Conservation (phyloP, 495 filamentous ascomycete genomes). For the Aspergillus sclerotiicarbonarius region DNA sequence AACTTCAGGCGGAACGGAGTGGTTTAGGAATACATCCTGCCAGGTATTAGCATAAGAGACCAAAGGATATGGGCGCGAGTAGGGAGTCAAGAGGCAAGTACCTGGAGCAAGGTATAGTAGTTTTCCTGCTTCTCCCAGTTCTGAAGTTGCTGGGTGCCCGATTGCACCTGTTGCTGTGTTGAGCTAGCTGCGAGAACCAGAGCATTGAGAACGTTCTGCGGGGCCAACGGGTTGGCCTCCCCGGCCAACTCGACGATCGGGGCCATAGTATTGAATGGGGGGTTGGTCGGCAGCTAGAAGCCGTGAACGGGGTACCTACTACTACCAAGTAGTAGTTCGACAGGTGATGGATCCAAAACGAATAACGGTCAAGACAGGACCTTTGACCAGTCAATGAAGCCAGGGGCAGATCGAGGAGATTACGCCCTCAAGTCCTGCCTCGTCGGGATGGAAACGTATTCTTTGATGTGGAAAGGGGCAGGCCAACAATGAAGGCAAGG, state of each 20-base stretch:
- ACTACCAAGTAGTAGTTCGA: neutral
- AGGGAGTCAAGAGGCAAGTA: conserved; percentile 14
- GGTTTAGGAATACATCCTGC: conserved; percentile 77
- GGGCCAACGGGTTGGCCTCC: conserved; percentile 61
- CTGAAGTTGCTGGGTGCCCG: conserved; percentile 77
- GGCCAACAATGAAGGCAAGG: neutral
- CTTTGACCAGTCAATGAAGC: conserved; percentile 1
- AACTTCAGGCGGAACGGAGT: conserved; percentile 66
- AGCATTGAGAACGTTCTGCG: conserved; percentile 67
- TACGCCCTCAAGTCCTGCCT: conserved; percentile 6
- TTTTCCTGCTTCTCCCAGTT: conserved; percentile 76
- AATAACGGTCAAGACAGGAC: conserved; percentile 5
- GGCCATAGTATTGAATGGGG: conserved; percentile 31
- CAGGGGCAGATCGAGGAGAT: neutral
- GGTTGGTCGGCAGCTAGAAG: conserved; percentile 6
- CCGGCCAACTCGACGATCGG: conserved; percentile 53
- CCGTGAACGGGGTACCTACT: conserved; percentile 5
- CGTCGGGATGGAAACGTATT: conserved; percentile 1
- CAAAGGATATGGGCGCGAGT: conserved; percentile 3
- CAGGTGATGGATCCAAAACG: conserved; percentile 7
- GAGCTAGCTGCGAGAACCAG: conserved; percentile 71
- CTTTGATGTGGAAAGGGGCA: conserved; percentile 1
- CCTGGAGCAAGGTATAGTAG: conserved; percentile 81
- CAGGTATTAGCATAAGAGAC: conserved; percentile 5
- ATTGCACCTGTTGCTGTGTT: conserved; percentile 70